These are phyloP conservation scores for Phialocephala sp. DNA, from an alignment of 2,329 filamentous ascomycete genomes.

Conservation along the genomic window DNA sequence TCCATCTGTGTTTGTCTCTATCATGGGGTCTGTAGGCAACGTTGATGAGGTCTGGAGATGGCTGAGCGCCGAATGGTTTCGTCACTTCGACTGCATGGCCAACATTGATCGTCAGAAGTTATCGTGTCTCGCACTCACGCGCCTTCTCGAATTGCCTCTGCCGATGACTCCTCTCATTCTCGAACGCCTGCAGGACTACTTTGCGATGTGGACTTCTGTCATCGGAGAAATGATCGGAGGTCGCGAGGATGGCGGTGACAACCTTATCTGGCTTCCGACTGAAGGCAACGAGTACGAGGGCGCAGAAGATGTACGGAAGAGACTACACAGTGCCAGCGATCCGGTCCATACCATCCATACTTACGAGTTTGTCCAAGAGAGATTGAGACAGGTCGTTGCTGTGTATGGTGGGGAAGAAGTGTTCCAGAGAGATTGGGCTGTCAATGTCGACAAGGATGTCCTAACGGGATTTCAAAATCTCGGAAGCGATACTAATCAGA, in stretches of 20 bases:
- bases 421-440: conserved; percentile 72
- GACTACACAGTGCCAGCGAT: conserved; percentile 62
- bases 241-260: conserved; percentile 56
- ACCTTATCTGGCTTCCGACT: conserved; percentile 53
- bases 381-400: conserved; percentile 63
- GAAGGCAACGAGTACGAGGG: conserved; percentile 60
- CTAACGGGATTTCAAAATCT: conserved; percentile 64
- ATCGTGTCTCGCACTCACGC: conserved; percentile 73
- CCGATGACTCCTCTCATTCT: conserved; percentile 60
- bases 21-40: conserved; percentile 51
- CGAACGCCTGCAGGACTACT: conserved; percentile 70
- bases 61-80: conserved; percentile 70
- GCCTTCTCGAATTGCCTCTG: conserved; percentile 68
- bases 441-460: conserved; percentile 78
- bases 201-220: conserved; percentile 76
- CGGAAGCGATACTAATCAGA: conserved; percentile 26
- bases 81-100: conserved; percentile 70
- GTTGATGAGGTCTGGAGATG: conserved; percentile 62
- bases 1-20: conserved; percentile 70
- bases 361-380: conserved; percentile 66
- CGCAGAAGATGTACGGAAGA: conserved; percentile 58
- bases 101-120: conserved; percentile 72
- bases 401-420: conserved; percentile 66
- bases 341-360: conserved; percentile 71
- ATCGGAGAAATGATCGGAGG: conserved; percentile 70